Conservation (phyloP, 2,329 filamentous ascomycete genomes). For the Leptographium lundbergii region DNA sequence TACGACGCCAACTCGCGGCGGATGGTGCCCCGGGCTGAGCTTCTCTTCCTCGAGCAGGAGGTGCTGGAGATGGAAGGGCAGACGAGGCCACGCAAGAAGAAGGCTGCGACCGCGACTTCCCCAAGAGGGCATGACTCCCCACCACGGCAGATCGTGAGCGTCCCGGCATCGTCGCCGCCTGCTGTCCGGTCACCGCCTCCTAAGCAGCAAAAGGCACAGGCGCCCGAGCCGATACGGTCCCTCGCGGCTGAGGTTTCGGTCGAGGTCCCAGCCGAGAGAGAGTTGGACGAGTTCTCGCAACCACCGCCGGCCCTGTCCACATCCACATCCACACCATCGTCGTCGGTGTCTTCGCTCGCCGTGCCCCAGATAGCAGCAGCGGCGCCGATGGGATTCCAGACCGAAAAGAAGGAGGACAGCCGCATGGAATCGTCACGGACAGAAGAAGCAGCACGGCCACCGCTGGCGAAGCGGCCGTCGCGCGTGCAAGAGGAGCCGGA, state of each 20-base stretch:
- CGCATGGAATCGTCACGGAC: neutral
- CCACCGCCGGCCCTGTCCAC: constrained; percentile 6
- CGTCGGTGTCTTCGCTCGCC: constrained; percentile 3
- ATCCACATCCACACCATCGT: constrained; percentile 4
- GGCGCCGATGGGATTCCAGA: neutral
- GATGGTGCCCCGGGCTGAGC: constrained; percentile 38
- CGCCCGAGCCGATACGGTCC: neutral
- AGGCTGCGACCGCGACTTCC: constrained; percentile 10
- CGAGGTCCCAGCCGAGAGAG: neutral
- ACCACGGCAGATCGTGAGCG: constrained; percentile 25
- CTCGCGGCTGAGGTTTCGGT: too few relatives aligned
- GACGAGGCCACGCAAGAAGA: constrained; percentile 25
- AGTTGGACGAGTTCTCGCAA: neutral
- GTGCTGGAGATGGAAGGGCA: constrained; percentile 23
- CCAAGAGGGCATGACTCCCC: constrained; percentile 6
- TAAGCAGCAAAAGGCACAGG: neutral
- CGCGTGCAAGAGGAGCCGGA: constrained; percentile 29
- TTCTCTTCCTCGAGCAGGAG: constrained; percentile 29
- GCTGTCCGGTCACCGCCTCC: neutral
- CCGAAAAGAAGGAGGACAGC: neutral
- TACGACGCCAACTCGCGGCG: constrained; percentile 55
- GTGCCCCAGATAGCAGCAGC: neutral
- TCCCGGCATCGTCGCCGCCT: constrained; percentile 1
- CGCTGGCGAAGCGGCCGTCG: constrained; percentile 16
- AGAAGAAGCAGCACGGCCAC: neutral